Conservation (phyloP, 257 asterid species). For the Henckelia pumila region DNA sequence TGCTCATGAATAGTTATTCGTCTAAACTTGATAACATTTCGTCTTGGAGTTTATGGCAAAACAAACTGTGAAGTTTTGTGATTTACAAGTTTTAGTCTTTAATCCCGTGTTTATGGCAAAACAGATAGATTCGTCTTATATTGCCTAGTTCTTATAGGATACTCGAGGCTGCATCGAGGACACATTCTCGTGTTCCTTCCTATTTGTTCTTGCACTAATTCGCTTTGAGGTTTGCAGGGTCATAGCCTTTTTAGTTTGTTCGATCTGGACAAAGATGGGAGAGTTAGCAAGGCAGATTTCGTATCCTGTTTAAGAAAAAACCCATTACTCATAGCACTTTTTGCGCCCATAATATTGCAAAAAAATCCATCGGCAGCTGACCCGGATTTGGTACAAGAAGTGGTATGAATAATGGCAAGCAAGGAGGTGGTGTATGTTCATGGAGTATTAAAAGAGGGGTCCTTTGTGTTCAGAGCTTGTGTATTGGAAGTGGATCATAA, state of each 20-base stretch:
- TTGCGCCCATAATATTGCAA: constrained; percentile 45
- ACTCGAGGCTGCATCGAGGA: neutral
- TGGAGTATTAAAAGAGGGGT: neutral
- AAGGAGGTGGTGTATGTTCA: neutral
- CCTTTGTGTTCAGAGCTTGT: neutral
- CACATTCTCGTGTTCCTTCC: neutral
- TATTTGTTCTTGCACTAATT: neutral
- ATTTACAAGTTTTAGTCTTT: no score
- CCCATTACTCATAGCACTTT: constrained; percentile 74
- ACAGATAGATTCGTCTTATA: neutral
- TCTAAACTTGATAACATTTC: neutral
- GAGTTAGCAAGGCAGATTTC: constrained; percentile 67
- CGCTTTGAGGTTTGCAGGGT: constrained; percentile 40
- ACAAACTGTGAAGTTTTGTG: neutral
- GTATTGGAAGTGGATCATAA: neutral
- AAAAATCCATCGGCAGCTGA: constrained; percentile 24
- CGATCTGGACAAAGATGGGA: constrained; percentile 66
- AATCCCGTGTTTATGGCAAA: no score
- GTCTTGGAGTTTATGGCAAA: no score
- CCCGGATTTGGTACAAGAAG: constrained; percentile 34
- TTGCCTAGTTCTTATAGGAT: no score
- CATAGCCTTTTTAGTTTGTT: constrained; percentile 56
- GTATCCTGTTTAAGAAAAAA: constrained; percentile 49
- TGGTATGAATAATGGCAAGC: constrained; percentile 20
- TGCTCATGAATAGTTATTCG: no score